phyloP scores from a whole-genome alignment of 2,329 filamentous ascomycete genomes.

The Fusarium transvaalense region DNA sequence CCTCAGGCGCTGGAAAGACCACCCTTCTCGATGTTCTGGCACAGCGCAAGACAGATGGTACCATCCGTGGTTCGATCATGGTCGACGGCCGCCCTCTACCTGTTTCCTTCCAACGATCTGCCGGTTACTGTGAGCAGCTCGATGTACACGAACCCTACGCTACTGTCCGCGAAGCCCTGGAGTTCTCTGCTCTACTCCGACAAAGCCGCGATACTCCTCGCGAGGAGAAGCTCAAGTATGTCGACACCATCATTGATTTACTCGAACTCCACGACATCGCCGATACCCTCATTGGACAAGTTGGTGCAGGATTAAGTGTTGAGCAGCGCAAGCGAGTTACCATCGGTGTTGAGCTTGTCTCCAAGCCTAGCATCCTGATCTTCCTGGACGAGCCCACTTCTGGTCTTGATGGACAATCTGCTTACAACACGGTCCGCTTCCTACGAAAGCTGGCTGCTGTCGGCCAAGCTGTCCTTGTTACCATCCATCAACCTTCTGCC shows the following conservation, averaged over 20 bases:
- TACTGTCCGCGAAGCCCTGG: constrained; percentile 81
- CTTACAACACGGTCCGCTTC: constrained; percentile 74
- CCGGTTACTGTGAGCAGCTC: constrained; percentile 84
- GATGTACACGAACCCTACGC: constrained; percentile 80
- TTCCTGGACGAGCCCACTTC: constrained; percentile 74
- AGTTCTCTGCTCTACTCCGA: constrained; percentile 79
- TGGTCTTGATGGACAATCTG: constrained; percentile 76
- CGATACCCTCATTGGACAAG: constrained; percentile 61
- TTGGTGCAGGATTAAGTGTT: constrained; percentile 66
- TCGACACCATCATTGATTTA: constrained; percentile 80
- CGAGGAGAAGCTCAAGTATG: constrained; percentile 79
- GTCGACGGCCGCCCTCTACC: constrained; percentile 80
- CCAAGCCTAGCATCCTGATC: constrained; percentile 69
- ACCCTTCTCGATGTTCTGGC: constrained; percentile 87
- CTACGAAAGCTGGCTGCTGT: constrained; percentile 73
- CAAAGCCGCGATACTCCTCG: constrained; percentile 74
- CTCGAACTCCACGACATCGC: constrained; percentile 63
- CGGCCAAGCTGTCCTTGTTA: constrained; percentile 76
- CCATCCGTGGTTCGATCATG: constrained; percentile 79
- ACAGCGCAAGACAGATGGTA: constrained; percentile 82
- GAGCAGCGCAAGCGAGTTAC: constrained; percentile 69
- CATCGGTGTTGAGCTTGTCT: constrained; percentile 72
- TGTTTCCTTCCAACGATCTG: constrained; percentile 81
- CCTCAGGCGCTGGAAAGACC: constrained; percentile 86
- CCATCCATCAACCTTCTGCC: constrained; percentile 78